Conservation (phyloP, 2,329 filamentous ascomycete species). For the Colletotrichum sansevieriae region DNA sequence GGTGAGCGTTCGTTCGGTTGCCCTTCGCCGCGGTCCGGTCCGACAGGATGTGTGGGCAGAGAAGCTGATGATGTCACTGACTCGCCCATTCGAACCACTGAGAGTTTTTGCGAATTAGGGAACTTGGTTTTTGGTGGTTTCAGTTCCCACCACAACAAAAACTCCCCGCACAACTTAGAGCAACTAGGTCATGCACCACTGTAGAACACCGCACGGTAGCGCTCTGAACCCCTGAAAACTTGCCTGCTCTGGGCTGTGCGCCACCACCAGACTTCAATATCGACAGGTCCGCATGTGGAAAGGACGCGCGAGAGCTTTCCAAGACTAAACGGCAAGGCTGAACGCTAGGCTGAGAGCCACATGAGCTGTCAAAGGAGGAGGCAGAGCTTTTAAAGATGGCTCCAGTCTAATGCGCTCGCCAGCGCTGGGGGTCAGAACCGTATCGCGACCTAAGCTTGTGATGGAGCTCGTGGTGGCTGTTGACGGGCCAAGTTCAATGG, state of each 20-base stretch:
- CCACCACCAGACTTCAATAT: slow-evolving; percentile 7
- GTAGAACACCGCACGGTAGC: background rate
- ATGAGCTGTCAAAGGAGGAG: slow-evolving; percentile 16
- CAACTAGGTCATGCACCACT: too few relatives aligned
- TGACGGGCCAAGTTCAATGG: slow-evolving; percentile 20
- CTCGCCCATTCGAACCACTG: slow-evolving; percentile 12
- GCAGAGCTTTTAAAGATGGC: background rate
- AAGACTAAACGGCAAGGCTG: background rate
- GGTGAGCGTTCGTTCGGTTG: slow-evolving; percentile 4
- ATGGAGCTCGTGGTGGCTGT: slow-evolving; percentile 11
- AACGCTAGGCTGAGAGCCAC: slow-evolving; percentile 23
- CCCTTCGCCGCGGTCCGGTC: slow-evolving; percentile 24
- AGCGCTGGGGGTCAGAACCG: background rate
- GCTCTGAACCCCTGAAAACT: slow-evolving; percentile 25
- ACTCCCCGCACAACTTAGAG: slow-evolving; percentile 3
- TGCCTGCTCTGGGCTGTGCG: background rate
- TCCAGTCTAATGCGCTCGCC: slow-evolving; percentile 3
- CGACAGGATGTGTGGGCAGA: slow-evolving; percentile 1
- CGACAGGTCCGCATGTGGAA: slow-evolving; percentile 25
- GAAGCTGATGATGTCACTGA: slow-evolving; percentile 24
- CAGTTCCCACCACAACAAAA: background rate
- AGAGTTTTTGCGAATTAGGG: background rate
- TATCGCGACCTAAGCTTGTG: background rate
- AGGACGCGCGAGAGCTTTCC: background rate
- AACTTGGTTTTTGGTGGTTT: background rate